phyloP scores from a whole-genome alignment of 2,329 filamentous ascomycete species.

The Ascochyta rabiei region DNA sequence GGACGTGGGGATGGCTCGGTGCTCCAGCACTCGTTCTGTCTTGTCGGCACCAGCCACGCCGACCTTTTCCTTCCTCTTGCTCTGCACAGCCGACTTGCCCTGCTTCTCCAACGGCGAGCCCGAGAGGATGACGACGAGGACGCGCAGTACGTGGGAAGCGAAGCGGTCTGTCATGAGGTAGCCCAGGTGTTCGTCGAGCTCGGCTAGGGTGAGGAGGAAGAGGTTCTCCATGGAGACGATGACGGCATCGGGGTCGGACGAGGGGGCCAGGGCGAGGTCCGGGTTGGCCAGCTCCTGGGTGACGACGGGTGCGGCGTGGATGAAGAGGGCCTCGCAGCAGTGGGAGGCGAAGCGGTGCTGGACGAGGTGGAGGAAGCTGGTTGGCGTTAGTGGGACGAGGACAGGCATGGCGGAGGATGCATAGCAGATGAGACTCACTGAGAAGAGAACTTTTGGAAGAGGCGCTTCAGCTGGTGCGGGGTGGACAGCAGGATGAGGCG shows the following conservation, averaged over 20 bases:
- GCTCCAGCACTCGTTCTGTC: constrained; percentile 47
- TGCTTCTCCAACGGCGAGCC: constrained; percentile 76
- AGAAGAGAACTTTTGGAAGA: constrained; percentile 84
- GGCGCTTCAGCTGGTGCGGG: constrained; percentile 77
- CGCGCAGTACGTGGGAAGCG: constrained; percentile 87
- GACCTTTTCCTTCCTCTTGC: constrained; percentile 89
- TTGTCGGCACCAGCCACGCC: constrained; percentile 57
- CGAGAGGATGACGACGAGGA: constrained; percentile 83
- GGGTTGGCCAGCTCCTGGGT: constrained; percentile 70
- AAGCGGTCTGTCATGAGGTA: constrained; percentile 86
- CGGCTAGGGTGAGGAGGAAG: constrained; percentile 81
- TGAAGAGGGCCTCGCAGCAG: constrained; percentile 93
- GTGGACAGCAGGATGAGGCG: constrained; percentile 83
- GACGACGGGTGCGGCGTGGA: constrained; percentile 79
- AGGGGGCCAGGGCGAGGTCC: constrained; percentile 49
- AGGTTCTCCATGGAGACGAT: constrained; percentile 78
- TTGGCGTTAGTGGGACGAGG: constrained; percentile 17
- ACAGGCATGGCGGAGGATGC: background rate
- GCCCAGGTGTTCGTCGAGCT: constrained; percentile 83
- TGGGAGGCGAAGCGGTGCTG: constrained; percentile 97
- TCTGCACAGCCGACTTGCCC: constrained; percentile 75
- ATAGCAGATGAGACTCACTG: constrained; percentile 59
- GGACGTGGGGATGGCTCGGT: constrained; percentile 71
- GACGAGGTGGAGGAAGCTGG: constrained; percentile 79
- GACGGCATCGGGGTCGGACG: constrained; percentile 57